phyloP scores from a whole-genome alignment of 257 asterid species.

The Cinchona pubescens region DNA sequence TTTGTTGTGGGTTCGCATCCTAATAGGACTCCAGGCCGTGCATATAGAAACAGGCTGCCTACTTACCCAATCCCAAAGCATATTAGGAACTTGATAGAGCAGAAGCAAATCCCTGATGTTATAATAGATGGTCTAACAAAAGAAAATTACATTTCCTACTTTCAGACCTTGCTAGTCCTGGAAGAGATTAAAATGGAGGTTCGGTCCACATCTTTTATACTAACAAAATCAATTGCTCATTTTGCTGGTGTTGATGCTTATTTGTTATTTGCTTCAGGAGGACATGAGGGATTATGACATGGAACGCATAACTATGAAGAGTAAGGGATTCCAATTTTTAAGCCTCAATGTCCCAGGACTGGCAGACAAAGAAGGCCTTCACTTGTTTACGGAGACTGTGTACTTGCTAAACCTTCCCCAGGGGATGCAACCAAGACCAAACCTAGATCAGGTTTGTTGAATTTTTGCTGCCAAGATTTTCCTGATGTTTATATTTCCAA shows the following conservation, averaged over 20 bases:
- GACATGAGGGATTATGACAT: constrained; percentile 80
- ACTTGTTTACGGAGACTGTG: constrained; percentile 66
- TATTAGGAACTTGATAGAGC: constrained; percentile 49
- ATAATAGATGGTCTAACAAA: constrained; percentile 47
- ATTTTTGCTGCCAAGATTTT: background rate
- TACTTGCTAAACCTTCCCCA: constrained; percentile 53
- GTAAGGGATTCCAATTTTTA: constrained; percentile 41
- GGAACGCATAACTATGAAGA: constrained; percentile 60
- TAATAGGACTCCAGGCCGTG: constrained; percentile 32
- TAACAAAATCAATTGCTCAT: constrained; percentile 4
- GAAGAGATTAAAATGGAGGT: constrained; percentile 98
- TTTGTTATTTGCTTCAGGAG: constrained; percentile 46
- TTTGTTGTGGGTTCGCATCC: constrained; percentile 70
- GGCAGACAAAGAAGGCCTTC: constrained; percentile 98
- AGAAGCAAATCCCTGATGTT: constrained; percentile 54
- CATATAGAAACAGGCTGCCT: constrained; percentile 30
- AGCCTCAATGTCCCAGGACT: constrained; percentile 91
- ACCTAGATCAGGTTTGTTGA: background rate
- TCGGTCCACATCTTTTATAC: constrained; percentile 15
- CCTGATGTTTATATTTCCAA: background rate
- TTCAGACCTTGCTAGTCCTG: constrained; percentile 61
- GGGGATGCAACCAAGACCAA: constrained; percentile 19
- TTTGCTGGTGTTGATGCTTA: constrained; percentile 11
- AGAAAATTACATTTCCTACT: constrained; percentile 48
- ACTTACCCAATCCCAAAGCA: constrained; percentile 53